Evolutionary conservation across 495 filamentous ascomycete genomes (phyloP).

Genomic region (Trichoderma orchidacearum): DNA sequence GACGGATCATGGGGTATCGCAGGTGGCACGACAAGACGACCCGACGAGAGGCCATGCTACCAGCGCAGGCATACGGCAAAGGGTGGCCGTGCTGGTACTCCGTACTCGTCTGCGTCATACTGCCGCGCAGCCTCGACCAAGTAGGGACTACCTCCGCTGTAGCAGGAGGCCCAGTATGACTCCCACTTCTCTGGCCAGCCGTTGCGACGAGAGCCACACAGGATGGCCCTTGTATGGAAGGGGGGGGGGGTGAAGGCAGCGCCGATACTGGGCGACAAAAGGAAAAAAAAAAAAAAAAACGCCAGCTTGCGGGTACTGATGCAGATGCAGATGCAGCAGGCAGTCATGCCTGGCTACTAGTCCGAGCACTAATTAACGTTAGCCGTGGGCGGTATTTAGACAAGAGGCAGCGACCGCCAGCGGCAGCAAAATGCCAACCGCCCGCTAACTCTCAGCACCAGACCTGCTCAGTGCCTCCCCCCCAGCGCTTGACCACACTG

Average conservation of each 20-base stretch:
- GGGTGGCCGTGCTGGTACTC: background rate
- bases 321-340: conserved; percentile 1
- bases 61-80: background rate
- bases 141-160: background rate
- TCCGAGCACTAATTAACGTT: background rate
- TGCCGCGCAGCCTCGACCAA: background rate
- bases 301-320: background rate
- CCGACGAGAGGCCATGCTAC: background rate
- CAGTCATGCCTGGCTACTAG: background rate
- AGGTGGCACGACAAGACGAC: background rate
- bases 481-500: background rate
- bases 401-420: background rate
- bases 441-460: background rate
- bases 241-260: background rate
- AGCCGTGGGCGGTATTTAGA: background rate
- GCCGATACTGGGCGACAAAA: background rate
- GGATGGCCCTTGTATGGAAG: no score
- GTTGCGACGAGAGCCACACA: no score
- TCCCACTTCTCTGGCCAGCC: no score
- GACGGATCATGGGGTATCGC: no score
- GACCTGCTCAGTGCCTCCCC: no score
- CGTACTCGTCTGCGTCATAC: background rate
- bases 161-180: no score
- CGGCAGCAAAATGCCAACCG: background rate
- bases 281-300: background rate